Base-by-base conservation (phyloP, 495 filamentous ascomycete genomes). In the Trichoderma reesei region DNA sequence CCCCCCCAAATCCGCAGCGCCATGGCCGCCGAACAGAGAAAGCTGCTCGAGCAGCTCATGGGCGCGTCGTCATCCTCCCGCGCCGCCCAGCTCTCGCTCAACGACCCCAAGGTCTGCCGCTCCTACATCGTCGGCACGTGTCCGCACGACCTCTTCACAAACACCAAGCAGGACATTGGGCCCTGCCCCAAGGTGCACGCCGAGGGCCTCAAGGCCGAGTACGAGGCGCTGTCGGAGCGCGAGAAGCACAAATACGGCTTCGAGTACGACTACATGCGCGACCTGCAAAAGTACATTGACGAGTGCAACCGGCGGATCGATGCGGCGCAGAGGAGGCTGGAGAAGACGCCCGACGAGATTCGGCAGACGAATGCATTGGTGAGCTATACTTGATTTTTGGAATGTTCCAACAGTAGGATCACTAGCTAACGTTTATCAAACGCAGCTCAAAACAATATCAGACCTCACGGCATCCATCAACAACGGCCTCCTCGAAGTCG, bases 121-220 rank as follows among this genome's bases (percentile, higher is more conserved):
- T 96, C 91, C 64, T 97, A 92, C 76, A 83, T 99, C 61, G 91
- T 85, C 66, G 94, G 94, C 68, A 96, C 90, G 46, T 99, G 94
- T 73, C 94, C 94, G 5, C 93, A 97, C 79, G 94, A 99, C 78
- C 92, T 98, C 72, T 99, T 99, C 84, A 98, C 92, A 66, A 99
- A 99, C 79, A 99, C 94, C 46, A 98, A 96, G 77, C 91, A 96
- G 83, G 94, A 99, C 73, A 83, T 97, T 38, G 94, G 94, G 20
- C 86, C 86, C 0, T 99, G 94, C 70, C 85, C 91, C 41, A 94
- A 94, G 75, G 85, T 93, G 48, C 94, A 99, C 76, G 89, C 85
- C 64, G 92, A 96, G 73, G 83, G 86, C 34, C 82, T 96, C 63
- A 96, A 96, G 73, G 79, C 83, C 42, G 91, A 98, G 72, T 98